Conservation (phyloP, 331 rosid species). For the Acacia concinna region DNA sequence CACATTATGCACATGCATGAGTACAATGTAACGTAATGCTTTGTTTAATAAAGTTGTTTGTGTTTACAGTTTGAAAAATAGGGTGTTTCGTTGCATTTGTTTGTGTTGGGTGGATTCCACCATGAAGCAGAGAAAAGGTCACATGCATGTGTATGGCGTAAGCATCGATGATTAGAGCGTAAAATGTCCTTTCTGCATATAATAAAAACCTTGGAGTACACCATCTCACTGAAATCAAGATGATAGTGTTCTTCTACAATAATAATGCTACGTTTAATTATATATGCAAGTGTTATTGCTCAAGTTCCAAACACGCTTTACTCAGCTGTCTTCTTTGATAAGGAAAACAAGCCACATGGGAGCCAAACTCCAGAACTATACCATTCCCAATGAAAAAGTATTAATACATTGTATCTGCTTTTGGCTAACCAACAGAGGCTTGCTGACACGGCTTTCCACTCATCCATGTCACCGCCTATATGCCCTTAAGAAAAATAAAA, state of each 20-base stretch:
- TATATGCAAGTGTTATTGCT: neutral
- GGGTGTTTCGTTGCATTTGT: constrained; percentile 17
- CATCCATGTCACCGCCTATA: constrained; percentile 50
- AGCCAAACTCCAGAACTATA: constrained; percentile 44
- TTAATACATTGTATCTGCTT: constrained; percentile 36
- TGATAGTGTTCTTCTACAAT: constrained; percentile 31
- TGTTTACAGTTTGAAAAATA: neutral
- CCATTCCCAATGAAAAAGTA: constrained; percentile 31
- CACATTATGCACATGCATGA: neutral
- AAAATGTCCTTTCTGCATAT: constrained; percentile 30
- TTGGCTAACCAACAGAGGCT: constrained; percentile 25
- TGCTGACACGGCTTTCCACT: constrained; percentile 63
- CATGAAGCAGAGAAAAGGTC: constrained; percentile 24
- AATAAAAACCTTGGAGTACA: neutral
- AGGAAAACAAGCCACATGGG: constrained; percentile 74
- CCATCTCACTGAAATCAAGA: constrained; percentile 12
- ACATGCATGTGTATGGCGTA: constrained; percentile 52
- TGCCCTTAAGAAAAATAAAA: constrained; percentile 12
- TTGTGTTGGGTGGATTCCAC: constrained; percentile 17
- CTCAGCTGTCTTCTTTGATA: constrained; percentile 44
- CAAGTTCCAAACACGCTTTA: constrained; percentile 38
- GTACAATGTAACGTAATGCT: neutral
- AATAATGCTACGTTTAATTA: neutral
- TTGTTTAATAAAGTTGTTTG: neutral
- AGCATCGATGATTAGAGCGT: constrained; percentile 36